phyloP scores from a whole-genome alignment of 805 yeast species.

The Lachancea sp. region DNA sequence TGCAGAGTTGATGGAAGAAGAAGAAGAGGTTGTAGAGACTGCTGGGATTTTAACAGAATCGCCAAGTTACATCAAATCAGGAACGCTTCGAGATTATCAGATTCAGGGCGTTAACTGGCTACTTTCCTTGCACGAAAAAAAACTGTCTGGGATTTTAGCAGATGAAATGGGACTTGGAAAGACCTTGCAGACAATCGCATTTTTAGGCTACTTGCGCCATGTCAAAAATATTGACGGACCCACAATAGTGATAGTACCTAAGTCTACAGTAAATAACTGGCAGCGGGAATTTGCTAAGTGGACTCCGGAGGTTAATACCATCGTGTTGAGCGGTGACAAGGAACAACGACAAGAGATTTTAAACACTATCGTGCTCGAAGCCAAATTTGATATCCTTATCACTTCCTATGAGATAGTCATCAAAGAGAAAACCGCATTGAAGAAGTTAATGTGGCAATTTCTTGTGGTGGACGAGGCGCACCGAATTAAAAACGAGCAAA shows the following conservation, averaged over 20 bases:
- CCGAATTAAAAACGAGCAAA: conserved; percentile 90
- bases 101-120: conserved; percentile 95
- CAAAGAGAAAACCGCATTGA: conserved; percentile 74
- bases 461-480: conserved; percentile 95
- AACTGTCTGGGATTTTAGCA: conserved; percentile 87
- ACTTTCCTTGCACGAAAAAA: conserved; percentile 78
- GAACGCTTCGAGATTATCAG: conserved; percentile 83
- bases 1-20: conserved; percentile 80
- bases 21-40: conserved; percentile 44
- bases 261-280: conserved; percentile 95
- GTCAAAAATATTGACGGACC: conserved; percentile 80
- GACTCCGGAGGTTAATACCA: conserved; percentile 89
- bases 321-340: conserved; percentile 85
- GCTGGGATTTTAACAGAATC: conserved; percentile 77
- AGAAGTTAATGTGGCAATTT: conserved; percentile 87
- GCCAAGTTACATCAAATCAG: conserved; percentile 66
- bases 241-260: conserved; percentile 85
- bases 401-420: conserved; percentile 93
- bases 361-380: conserved; percentile 51
- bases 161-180: conserved; percentile 99
- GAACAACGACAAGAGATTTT: conserved; percentile 65
- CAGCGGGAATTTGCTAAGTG: conserved; percentile 87
- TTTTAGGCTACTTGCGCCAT: conserved; percentile 81
- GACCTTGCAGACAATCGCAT: conserved; percentile 89
- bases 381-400: conserved; percentile 83